phyloP scores from a whole-genome alignment of 495 filamentous ascomycete genomes.

The Physcia stellaris region DNA sequence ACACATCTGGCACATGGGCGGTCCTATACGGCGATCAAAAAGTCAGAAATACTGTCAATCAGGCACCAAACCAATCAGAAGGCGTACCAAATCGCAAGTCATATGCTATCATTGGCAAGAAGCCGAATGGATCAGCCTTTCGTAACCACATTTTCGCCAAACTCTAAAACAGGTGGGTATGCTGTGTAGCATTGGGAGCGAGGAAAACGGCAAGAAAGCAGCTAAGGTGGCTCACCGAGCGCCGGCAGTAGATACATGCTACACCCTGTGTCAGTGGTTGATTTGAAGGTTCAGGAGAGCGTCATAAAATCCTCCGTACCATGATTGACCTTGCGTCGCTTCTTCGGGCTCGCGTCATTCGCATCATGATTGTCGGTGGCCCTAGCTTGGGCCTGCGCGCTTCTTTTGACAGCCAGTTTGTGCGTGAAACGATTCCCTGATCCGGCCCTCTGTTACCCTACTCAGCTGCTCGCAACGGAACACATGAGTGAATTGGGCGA shows the following conservation, averaged over 20 bases:
- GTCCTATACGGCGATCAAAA: slow-evolving; percentile 40
- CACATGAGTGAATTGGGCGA: no score
- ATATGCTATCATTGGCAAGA: slow-evolving; percentile 63
- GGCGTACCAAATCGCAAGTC: slow-evolving; percentile 98
- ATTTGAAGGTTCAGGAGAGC: slow-evolving; percentile 2
- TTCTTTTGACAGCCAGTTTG: slow-evolving; percentile 1
- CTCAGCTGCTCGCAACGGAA: no score
- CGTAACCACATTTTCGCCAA: neutral
- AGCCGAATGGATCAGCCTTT: slow-evolving; percentile 12
- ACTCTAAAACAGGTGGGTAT: slow-evolving; percentile 6
- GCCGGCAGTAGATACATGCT: slow-evolving; percentile 98
- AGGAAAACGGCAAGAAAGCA: slow-evolving; percentile 4
- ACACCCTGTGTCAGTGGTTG: slow-evolving; percentile 22
- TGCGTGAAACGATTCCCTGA: neutral
- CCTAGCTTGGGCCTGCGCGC: neutral
- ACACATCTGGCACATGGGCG: slow-evolving; percentile 95
- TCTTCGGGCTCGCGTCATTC: slow-evolving; percentile 55
- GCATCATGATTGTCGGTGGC: neutral
- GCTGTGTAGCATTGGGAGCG: slow-evolving; percentile 7
- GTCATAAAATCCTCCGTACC: slow-evolving; percentile 42
- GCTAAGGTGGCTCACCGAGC: slow-evolving; percentile 65
- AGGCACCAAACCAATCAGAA: neutral
- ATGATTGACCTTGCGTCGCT: slow-evolving; percentile 99
- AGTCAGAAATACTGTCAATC: neutral
- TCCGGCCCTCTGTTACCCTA: slow-evolving; percentile 17